phyloP scores from a whole-genome alignment of 768 basidiomycete species.

The Trametes meyenii region DNA sequence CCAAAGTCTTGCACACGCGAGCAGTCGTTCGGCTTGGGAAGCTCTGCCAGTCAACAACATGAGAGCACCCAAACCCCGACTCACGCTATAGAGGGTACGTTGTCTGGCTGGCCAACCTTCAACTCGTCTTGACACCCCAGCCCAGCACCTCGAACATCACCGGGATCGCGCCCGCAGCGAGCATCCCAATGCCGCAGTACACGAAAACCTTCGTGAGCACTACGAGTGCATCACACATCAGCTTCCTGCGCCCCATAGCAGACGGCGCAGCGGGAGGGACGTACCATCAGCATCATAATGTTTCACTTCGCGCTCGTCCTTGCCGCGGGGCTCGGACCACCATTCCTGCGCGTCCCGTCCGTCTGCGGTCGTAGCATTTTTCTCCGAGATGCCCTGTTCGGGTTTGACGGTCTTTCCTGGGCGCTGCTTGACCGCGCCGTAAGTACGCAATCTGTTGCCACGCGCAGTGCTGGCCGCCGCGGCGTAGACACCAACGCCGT shows the following conservation, averaged over 20 bases:
- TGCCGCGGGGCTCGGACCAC: constrained; percentile 2
- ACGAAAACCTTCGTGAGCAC: constrained; percentile 91
- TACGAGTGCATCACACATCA: constrained; percentile 32
- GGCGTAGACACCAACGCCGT: constrained; percentile 21
- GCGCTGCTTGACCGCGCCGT: constrained; percentile 21
- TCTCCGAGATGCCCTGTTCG: constrained; percentile 7
- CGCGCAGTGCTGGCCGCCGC: constrained; percentile 27
- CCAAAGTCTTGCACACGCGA: too few species aligned
- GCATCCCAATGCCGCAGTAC: constrained; percentile 81
- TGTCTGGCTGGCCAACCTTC: too few species aligned
- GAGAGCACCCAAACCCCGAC: too few species aligned
- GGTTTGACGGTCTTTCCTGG: constrained; percentile 8
- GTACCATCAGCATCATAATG: constrained; percentile 88
- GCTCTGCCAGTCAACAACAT: too few species aligned
- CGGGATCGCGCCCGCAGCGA: constrained; percentile 66
- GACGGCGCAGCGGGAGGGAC: constrained; percentile 31
- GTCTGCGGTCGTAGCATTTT: constrained; percentile 1
- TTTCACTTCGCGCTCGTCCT: constrained; percentile 42
- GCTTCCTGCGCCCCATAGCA: neutral
- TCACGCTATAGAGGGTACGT: too few species aligned
- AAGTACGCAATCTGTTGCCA: constrained; percentile 2
- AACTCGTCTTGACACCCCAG: constrained; percentile 53
- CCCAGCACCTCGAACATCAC: constrained; percentile 68
- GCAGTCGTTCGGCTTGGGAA: too few species aligned
- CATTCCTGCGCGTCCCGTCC: constrained; percentile 11